A percentile compares a stretch with the other conserved stretches of the same genome.
Conservation (phyloP, 768 basidiomycete species). For the Mycena crocata region DNA sequence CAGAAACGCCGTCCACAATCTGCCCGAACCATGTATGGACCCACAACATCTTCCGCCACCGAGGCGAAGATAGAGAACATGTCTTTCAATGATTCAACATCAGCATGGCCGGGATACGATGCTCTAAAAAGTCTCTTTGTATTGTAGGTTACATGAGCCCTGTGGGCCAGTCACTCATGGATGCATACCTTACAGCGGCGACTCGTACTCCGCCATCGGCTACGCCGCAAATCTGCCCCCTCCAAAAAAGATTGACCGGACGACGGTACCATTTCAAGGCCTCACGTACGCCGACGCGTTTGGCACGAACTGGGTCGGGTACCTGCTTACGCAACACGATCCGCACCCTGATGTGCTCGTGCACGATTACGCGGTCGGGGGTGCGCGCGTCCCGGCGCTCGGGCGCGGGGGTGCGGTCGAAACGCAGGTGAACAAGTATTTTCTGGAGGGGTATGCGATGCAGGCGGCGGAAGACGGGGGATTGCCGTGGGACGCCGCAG, state of each 20-base stretch:
- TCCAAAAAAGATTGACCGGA: conserved; percentile 56
- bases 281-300: conserved; percentile 58
- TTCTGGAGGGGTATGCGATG: conserved; percentile 49
- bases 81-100: not conserved
- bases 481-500: conserved; percentile 51
- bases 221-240: conserved; percentile 33
- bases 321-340: conserved; percentile 59
- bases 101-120: conserved; percentile 57
- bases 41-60: not conserved
- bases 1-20: too few species aligned
- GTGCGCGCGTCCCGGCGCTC: conserved; percentile 58
- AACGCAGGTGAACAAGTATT: conserved; percentile 42
- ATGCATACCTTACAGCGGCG: conserved; percentile 57
- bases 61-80: conserved; percentile 9
- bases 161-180: not conserved
- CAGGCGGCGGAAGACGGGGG: conserved; percentile 47
- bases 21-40: not conserved
- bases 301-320: conserved; percentile 72
- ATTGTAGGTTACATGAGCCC: conserved; percentile 55
- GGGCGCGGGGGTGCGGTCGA: conserved; percentile 45
- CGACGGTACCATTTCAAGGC: conserved; percentile 65
- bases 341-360: conserved; percentile 59
- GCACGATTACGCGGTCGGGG: conserved; percentile 69
- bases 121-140: conserved; percentile 58
- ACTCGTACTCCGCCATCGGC: conserved; percentile 66